phyloP scores from a whole-genome alignment of 768 basidiomycete genomes.

The Chalciporus chontae region DNA sequence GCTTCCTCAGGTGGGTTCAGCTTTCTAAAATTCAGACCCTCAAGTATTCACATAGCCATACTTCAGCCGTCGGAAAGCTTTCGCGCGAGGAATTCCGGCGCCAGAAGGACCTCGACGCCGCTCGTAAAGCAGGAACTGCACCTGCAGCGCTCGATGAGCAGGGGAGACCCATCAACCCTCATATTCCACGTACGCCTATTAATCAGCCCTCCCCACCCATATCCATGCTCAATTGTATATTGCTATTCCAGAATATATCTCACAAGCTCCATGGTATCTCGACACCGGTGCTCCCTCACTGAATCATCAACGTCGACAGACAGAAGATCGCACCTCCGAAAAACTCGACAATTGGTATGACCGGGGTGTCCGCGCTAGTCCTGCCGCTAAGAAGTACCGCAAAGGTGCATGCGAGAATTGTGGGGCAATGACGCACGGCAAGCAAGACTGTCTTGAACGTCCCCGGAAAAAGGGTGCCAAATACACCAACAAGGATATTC shows the following conservation, averaged over 20 bases:
- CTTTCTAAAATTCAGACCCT: neutral
- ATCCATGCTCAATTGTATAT: constrained; percentile 2
- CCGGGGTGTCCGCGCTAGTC: constrained; percentile 78
- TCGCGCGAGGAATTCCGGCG: constrained; percentile 93
- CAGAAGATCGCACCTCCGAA: constrained; percentile 51
- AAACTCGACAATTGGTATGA: constrained; percentile 92
- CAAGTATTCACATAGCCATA: neutral
- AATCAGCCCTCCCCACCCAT: neutral
- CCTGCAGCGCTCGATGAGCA: constrained; percentile 94
- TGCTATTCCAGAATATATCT: constrained; percentile 78
- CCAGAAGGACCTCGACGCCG: constrained; percentile 96
- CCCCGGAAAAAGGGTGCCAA: constrained; percentile 96
- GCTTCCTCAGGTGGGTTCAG: constrained; percentile 26
- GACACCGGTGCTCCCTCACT: constrained; percentile 92
- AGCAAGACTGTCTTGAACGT: constrained; percentile 89
- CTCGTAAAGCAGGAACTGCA: constrained; percentile 97
- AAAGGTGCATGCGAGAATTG: constrained; percentile 99
- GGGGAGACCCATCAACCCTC: constrained; percentile 95
- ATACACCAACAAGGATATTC: constrained; percentile 86
- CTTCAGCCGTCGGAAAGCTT: constrained; percentile 66
- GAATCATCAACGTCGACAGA: constrained; percentile 84
- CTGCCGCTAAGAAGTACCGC: constrained; percentile 93
- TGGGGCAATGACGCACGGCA: constrained; percentile 92
- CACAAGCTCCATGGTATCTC: constrained; percentile 98
- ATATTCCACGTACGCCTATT: constrained; percentile 85